Percentiles rank a stretch among this genome's conserved stretches.
Evolutionary conservation across 805 yeast genomes (phyloP).

Genomic region (Lachancea quebecensis): DNA sequence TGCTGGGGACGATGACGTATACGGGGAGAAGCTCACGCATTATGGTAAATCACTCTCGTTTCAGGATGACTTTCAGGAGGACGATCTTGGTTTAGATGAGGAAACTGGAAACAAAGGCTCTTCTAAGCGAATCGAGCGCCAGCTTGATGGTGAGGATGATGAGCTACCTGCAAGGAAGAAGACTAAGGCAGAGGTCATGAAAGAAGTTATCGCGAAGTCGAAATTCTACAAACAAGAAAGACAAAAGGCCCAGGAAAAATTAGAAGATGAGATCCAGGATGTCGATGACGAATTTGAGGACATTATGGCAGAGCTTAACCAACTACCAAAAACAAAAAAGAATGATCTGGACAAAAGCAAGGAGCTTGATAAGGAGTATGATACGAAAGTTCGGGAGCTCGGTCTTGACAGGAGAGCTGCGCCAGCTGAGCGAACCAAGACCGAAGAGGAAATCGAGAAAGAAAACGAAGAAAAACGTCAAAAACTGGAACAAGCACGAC

Average conservation of each 20-base stretch:
- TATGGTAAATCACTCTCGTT: slow-evolving; percentile 61
- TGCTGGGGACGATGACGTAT: slow-evolving; percentile 26
- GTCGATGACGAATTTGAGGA: slow-evolving; percentile 71
- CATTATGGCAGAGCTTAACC: slow-evolving; percentile 49
- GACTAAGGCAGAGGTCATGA: slow-evolving; percentile 80
- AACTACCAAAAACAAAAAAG: slow-evolving; percentile 14
- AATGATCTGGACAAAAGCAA: slow-evolving; percentile 27
- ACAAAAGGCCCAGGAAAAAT: slow-evolving; percentile 54
- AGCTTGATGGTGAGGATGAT: slow-evolving; percentile 21
- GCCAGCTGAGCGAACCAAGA: slow-evolving; percentile 76
- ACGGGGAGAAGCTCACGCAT: slow-evolving; percentile 58
- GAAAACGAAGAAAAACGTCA: slow-evolving; percentile 57
- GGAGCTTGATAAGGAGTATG: slow-evolving; percentile 46
- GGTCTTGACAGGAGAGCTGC: slow-evolving; percentile 68
- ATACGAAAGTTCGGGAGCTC: slow-evolving; percentile 57
- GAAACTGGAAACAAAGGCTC: slow-evolving; percentile 16
- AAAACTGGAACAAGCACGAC: slow-evolving; percentile 59
- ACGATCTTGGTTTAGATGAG: slow-evolving; percentile 35
- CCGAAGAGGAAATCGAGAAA: slow-evolving; percentile 58
- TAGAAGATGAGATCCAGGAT: slow-evolving; percentile 54
- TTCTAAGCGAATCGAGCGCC: slow-evolving; percentile 16
- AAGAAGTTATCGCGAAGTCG: slow-evolving; percentile 76
- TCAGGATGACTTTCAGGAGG: slow-evolving; percentile 49
- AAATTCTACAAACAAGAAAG: slow-evolving; percentile 71
- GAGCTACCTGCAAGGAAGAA: slow-evolving; percentile 53